A percentile compares a stretch with the other conserved stretches of the same genome.
phyloP scores from a whole-genome alignment of 2,329 filamentous ascomycete genomes.

The Penicillium sp. region DNA sequence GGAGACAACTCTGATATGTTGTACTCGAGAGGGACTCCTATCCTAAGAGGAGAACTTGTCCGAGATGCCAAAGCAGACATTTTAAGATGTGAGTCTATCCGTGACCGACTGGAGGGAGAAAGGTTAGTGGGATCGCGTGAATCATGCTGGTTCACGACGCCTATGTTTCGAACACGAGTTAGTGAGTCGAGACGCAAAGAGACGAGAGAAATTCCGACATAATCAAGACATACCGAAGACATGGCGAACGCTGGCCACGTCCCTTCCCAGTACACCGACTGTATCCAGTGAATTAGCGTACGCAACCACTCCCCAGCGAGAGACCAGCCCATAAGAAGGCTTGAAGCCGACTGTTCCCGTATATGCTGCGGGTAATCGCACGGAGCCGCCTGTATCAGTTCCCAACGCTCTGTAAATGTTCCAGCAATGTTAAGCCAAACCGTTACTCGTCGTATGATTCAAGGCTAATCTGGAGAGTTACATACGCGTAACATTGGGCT shows the following conservation, averaged over 20 bases:
- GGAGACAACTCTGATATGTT: conserved; percentile 73
- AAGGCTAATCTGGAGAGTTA: conserved; percentile 67
- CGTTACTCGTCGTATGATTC: too few relatives aligned
- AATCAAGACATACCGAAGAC: conserved; percentile 39
- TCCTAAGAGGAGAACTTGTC: conserved; percentile 40
- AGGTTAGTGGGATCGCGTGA: conserved; percentile 66
- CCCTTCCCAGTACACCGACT: conserved; percentile 63
- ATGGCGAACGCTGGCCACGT: conserved; percentile 45
- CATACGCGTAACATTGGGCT: conserved; percentile 51
- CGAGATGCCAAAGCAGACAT: too few relatives aligned
- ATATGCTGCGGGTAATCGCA: conserved; percentile 79
- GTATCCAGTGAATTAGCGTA: conserved; percentile 92
- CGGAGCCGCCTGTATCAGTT: conserved; percentile 86
- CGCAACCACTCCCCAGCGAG: conserved; percentile 74
- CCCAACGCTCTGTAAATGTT: too few relatives aligned
- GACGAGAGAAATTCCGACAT: too few relatives aligned
- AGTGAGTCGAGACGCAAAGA: too few relatives aligned
- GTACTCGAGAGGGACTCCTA: conserved; percentile 65
- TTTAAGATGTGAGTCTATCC: too few relatives aligned
- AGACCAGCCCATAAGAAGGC: conserved; percentile 80
- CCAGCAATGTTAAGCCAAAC: too few relatives aligned
- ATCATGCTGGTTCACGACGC: conserved; percentile 53
- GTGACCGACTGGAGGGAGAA: conserved; percentile 47
- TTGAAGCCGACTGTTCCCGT: conserved; percentile 78
- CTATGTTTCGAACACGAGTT: too few relatives aligned